Evolutionary conservation across 768 basidiomycete genomes (phyloP).

Genomic region (Phylloporus sp.): DNA sequence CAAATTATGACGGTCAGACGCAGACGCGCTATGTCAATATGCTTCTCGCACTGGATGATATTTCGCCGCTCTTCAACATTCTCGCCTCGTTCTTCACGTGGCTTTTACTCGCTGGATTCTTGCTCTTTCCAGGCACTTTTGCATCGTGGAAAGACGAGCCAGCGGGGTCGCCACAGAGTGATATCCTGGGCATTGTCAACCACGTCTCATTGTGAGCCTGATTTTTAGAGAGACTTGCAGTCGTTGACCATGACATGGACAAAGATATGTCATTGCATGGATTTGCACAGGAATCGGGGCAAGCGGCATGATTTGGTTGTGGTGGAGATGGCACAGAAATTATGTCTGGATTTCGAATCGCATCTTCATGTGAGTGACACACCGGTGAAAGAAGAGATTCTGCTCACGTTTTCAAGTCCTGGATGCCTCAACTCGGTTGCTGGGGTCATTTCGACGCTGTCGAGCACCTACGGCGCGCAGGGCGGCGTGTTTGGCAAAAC

Average conservation of each 20-base stretch:
- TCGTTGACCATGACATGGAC: conserved; percentile 1
- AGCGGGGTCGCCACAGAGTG: conserved; percentile 28
- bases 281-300: conserved; percentile 51
- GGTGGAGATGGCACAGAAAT: conserved; percentile 56
- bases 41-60: conserved; percentile 56
- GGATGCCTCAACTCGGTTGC: conserved; percentile 53
- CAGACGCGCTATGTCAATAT: conserved; percentile 55
- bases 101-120: conserved; percentile 58
- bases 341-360: conserved; percentile 56
- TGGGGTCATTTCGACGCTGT: conserved; percentile 51
- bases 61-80: conserved; percentile 45
- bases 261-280: conserved; percentile 50
- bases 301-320: conserved; percentile 51
- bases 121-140: conserved; percentile 61
- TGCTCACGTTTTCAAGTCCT: conserved; percentile 35
- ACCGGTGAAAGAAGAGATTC: not conserved
- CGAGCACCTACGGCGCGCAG: conserved; percentile 48
- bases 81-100: conserved; percentile 57
- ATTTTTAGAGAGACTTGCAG: not conserved
- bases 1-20: conserved; percentile 17
- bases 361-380: conserved; percentile 46
- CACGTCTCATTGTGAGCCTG: conserved; percentile 43
- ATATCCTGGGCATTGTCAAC: conserved; percentile 35
- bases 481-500: conserved; percentile 40
- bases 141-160: conserved; percentile 34